phyloP scores from a whole-genome alignment of 768 basidiomycete species.

The Boletales sp. region DNA sequence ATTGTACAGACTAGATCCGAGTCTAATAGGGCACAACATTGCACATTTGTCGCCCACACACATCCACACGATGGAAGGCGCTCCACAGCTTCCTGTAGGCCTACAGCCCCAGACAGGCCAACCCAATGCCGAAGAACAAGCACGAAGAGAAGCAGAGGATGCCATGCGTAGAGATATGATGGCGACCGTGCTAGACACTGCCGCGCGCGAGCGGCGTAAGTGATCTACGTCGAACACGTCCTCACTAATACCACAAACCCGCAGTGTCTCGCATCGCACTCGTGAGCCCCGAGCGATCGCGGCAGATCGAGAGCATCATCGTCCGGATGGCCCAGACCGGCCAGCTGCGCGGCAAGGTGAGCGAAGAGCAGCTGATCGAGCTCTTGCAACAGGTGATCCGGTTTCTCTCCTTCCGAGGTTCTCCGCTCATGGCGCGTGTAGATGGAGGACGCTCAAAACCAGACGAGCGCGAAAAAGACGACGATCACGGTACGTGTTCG shows the following conservation, averaged over 20 bases:
- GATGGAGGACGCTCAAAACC: conserved; percentile 55
- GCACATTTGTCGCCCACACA: too few relatives aligned
- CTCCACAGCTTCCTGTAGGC: conserved; percentile 25
- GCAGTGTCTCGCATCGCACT: conserved; percentile 84
- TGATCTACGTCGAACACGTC: not conserved
- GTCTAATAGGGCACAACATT: too few relatives aligned
- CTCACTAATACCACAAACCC: too few relatives aligned
- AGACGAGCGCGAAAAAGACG: conserved; percentile 49
- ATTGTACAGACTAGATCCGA: not conserved
- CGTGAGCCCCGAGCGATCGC: conserved; percentile 78
- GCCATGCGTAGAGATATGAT: conserved; percentile 75
- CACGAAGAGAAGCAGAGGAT: conserved; percentile 62
- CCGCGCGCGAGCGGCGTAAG: conserved; percentile 78
- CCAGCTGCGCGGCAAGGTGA: conserved; percentile 72
- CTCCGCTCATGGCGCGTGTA: conserved; percentile 22
- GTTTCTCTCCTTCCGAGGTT: conserved; percentile 1
- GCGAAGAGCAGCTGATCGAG: conserved; percentile 78
- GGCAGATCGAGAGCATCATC: conserved; percentile 75
- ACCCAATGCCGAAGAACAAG: conserved; percentile 49
- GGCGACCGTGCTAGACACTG: conserved; percentile 70
- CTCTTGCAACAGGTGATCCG: conserved; percentile 74
- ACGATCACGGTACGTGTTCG: conserved; percentile 49
- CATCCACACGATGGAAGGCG: conserved; percentile 18
- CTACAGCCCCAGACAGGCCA: conserved; percentile 37
- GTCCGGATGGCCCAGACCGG: conserved; percentile 81